Conservation (phyloP, 2,329 filamentous ascomycete species). For the Nemania sp. region DNA sequence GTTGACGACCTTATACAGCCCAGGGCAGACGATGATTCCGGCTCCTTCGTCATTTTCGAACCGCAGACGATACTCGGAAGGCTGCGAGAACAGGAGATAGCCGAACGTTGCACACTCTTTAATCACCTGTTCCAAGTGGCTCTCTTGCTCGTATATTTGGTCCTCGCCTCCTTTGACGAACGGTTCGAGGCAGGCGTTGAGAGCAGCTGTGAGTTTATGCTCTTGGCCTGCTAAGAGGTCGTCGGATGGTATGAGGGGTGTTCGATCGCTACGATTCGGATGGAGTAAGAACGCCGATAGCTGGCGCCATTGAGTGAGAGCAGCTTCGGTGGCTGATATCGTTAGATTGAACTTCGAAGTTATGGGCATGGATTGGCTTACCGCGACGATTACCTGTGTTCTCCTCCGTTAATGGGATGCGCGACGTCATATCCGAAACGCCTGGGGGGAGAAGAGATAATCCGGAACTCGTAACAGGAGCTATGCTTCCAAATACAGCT, state of each 20-base stretch:
- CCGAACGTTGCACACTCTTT: constrained; percentile 48
- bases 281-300: constrained; percentile 50
- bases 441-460: constrained; percentile 45
- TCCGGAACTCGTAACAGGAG: constrained; percentile 33
- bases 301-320: constrained; percentile 48
- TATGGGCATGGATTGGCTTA: constrained; percentile 27
- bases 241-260: constrained; percentile 40
- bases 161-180: constrained; percentile 40
- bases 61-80: constrained; percentile 44
- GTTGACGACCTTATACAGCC: constrained; percentile 33
- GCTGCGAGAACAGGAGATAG: constrained; percentile 50
- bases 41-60: constrained; percentile 24
- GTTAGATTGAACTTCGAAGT: background rate
- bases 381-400: constrained; percentile 37
- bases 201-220: constrained; percentile 38
- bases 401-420: constrained; percentile 38
- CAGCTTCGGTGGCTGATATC: constrained; percentile 36
- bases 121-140: constrained; percentile 46
- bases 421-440: constrained; percentile 40
- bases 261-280: constrained; percentile 44
- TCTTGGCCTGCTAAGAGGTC: constrained; percentile 40
- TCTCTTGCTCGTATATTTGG: constrained; percentile 40
- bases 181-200: constrained; percentile 42
- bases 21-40: constrained; percentile 31
- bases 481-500: constrained; percentile 43